Evolutionary conservation across 2,329 filamentous ascomycete species (phyloP).

Genomic region (Neonectria hederae): DNA sequence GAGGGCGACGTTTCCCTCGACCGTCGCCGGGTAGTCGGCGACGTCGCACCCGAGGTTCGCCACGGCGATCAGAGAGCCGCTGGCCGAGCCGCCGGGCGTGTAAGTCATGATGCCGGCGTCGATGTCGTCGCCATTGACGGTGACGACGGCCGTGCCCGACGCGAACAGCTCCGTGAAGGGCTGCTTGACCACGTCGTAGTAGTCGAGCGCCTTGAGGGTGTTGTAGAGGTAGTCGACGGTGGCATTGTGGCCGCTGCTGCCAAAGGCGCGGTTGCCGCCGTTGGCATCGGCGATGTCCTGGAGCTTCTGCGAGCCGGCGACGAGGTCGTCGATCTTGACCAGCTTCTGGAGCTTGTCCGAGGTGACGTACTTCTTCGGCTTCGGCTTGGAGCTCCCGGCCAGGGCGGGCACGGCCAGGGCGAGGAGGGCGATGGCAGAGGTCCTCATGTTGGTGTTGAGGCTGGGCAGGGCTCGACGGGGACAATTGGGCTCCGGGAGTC

Average conservation of each 20-base stretch:
- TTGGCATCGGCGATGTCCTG: conserved; percentile 55
- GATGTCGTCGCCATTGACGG: conserved; percentile 43
- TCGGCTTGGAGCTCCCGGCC: conserved; percentile 31
- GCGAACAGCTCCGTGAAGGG: conserved; percentile 53
- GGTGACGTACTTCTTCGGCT: conserved; percentile 46
- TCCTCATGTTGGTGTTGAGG: conserved; percentile 36
- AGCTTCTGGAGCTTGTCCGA: conserved; percentile 51
- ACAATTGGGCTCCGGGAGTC: neutral
- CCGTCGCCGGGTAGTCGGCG: conserved; percentile 61
- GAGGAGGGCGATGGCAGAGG: conserved; percentile 37
- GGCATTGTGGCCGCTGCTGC: conserved; percentile 55
- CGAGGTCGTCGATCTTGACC: conserved; percentile 53
- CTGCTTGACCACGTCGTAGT: conserved; percentile 57
- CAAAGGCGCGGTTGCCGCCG: conserved; percentile 55
- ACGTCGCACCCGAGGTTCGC: conserved; percentile 63
- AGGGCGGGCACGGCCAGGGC: conserved; percentile 39
- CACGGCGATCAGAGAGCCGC: conserved; percentile 55
- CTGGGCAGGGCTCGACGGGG: neutral
- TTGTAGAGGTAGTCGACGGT: conserved; percentile 57
- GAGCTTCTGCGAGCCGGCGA: conserved; percentile 55
- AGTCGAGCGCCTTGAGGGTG: conserved; percentile 49
- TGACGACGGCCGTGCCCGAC: conserved; percentile 44
- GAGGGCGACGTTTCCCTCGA: conserved; percentile 66
- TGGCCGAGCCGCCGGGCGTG: conserved; percentile 58
- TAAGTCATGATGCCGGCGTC: conserved; percentile 54